phyloP scores from a whole-genome alignment of 805 yeast species.

The Suhomyces canberraensis region DNA sequence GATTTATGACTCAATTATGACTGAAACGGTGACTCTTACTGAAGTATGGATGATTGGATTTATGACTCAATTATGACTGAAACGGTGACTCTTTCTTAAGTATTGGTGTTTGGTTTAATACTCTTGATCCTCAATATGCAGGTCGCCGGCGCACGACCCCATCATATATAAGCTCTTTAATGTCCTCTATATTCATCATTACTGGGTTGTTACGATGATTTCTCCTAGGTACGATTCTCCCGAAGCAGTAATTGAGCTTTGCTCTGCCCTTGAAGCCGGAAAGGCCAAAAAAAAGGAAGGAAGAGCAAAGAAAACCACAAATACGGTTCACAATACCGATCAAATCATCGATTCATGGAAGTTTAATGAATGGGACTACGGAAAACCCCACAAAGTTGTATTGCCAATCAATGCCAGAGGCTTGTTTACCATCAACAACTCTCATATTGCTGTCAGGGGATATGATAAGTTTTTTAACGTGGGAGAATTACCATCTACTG shows the following conservation, averaged over 20 bases:
- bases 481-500: conserved; percentile 57
- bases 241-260: conserved; percentile 17
- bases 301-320: conserved; percentile 14
- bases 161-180: no score
- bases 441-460: conserved; percentile 70
- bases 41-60: background rate
- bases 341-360: conserved; percentile 53
- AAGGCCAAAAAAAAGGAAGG: conserved; percentile 19
- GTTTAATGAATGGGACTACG: conserved; percentile 88
- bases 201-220: no score
- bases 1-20: background rate
- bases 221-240: conserved; percentile 6
- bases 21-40: background rate
- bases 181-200: no score
- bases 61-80: background rate
- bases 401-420: conserved; percentile 85
- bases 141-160: no score
- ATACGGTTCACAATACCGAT: conserved; percentile 10
- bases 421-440: conserved; percentile 52
- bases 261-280: conserved; percentile 17
- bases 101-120: background rate
- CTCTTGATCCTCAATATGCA: no score
- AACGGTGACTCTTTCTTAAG: background rate
- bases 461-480: conserved; percentile 92
- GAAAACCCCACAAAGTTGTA: conserved; percentile 40